Percentiles rank a stretch among this genome's conserved stretches.
Evolutionary conservation across 768 basidiomycete species (phyloP).

Genomic region (Cubamyces sp.): DNA sequence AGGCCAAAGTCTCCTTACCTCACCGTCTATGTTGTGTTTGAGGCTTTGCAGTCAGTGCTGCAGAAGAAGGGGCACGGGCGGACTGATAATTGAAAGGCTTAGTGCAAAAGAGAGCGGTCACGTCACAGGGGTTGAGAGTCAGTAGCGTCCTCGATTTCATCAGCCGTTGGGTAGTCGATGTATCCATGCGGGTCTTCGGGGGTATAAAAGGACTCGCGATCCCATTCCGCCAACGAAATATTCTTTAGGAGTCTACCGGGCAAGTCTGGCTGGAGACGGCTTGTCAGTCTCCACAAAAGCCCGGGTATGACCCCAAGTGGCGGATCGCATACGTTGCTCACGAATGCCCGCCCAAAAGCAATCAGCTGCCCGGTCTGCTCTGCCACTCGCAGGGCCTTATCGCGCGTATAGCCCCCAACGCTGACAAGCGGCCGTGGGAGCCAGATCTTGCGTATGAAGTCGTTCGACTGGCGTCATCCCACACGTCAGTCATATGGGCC

Average conservation of each 20-base stretch:
- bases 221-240: constrained; percentile 12
- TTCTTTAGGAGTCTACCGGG: constrained; percentile 19
- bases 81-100: too few relatives aligned
- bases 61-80: too few relatives aligned
- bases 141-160: neutral
- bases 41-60: too few relatives aligned
- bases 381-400: constrained; percentile 22
- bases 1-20: too few relatives aligned
- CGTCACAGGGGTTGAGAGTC: too few relatives aligned
- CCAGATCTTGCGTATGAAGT: constrained; percentile 28
- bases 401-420: constrained; percentile 28
- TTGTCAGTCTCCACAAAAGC: neutral
- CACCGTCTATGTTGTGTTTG: too few relatives aligned
- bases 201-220: constrained; percentile 16
- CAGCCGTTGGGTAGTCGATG: constrained; percentile 22
- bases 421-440: constrained; percentile 15
- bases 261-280: constrained; percentile 11
- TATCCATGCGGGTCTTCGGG: constrained; percentile 22
- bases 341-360: constrained; percentile 33
- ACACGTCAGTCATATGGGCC: too few relatives aligned
- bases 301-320: too few relatives aligned
- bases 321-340: constrained; percentile 33
- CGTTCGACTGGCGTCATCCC: constrained; percentile 18
- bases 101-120: too few relatives aligned
- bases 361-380: constrained; percentile 26